phyloP scores from a whole-genome alignment of 768 basidiomycete species.

The Kwoniella mangroviensis region DNA sequence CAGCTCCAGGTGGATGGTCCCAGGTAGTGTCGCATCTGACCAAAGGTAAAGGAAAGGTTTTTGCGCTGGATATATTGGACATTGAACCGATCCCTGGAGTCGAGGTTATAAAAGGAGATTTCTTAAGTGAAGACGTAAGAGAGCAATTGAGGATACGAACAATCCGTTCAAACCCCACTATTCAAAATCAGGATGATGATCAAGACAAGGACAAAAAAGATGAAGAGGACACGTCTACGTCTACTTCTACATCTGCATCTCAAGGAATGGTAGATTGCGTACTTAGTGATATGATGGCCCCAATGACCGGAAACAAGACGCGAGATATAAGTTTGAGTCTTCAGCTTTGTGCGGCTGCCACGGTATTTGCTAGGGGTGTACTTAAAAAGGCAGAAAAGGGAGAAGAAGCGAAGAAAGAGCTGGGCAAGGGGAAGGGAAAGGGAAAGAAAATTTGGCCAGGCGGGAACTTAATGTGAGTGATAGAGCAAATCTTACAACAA shows the following conservation, averaged over 20 bases:
- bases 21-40: conserved; percentile 65
- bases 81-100: conserved; percentile 77
- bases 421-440: conserved; percentile 52
- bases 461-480: conserved; percentile 54
- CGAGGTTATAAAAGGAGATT: conserved; percentile 74
- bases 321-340: conserved; percentile 73
- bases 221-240: background rate
- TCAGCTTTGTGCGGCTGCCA: conserved; percentile 74
- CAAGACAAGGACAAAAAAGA: background rate
- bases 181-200: conserved; percentile 39
- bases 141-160: conserved; percentile 42
- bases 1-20: conserved; percentile 92
- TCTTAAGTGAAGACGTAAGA: conserved; percentile 62
- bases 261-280: conserved; percentile 69
- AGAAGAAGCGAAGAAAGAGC: conserved; percentile 29
- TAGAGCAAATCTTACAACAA: too few species aligned
- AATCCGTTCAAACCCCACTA: background rate
- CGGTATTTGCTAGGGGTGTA: conserved; percentile 66
- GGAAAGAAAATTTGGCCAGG: conserved; percentile 37
- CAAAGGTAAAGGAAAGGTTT: conserved; percentile 59
- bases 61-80: conserved; percentile 79
- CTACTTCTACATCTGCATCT: too few species aligned
- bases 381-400: conserved; percentile 63
- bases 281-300: conserved; percentile 88
- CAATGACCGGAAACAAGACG: conserved; percentile 71